A percentile compares a stretch with the other conserved stretches of the same genome.
These are phyloP conservation scores for Melaleuca alternifolia DNA, from an alignment of 345 rosid species.

Conservation along the genomic window DNA sequence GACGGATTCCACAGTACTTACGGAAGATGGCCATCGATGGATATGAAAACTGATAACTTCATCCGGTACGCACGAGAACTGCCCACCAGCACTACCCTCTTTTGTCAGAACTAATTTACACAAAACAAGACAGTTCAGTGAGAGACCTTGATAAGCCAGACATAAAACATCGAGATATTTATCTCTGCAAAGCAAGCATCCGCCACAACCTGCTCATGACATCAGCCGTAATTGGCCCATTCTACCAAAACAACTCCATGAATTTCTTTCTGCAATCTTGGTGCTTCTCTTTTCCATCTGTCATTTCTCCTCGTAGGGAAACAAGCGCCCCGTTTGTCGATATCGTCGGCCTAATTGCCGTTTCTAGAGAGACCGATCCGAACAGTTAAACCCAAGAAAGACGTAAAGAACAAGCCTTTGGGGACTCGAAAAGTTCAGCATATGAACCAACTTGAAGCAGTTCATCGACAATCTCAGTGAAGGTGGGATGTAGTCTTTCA, in stretches of 20 bases:
- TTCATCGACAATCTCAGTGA: not conserved
- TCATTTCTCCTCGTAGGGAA: not conserved
- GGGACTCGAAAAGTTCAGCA: not conserved
- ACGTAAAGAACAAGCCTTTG: not conserved
- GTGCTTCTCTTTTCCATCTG: not conserved
- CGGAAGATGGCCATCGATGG: not conserved
- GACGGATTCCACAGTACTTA: not conserved
- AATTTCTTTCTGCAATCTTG: not conserved
- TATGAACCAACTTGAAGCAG: not conserved
- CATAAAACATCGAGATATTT: not conserved
- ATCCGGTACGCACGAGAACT: not conserved
- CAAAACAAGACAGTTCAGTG: not conserved
- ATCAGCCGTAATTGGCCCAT: not conserved
- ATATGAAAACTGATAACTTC: not conserved
- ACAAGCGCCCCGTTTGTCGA: not conserved
- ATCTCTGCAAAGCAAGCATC: not conserved
- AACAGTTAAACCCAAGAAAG: not conserved
- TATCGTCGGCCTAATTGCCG: not conserved
- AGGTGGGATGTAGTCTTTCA: not conserved
- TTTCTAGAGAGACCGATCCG: not conserved
- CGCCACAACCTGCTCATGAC: not conserved
- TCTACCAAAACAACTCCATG: not conserved
- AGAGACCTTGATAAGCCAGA: not conserved
- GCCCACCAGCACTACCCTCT: not conserved
- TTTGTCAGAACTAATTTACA: not conserved